phyloP scores from a whole-genome alignment of 768 basidiomycete species.

The Suillus hirtellus region DNA sequence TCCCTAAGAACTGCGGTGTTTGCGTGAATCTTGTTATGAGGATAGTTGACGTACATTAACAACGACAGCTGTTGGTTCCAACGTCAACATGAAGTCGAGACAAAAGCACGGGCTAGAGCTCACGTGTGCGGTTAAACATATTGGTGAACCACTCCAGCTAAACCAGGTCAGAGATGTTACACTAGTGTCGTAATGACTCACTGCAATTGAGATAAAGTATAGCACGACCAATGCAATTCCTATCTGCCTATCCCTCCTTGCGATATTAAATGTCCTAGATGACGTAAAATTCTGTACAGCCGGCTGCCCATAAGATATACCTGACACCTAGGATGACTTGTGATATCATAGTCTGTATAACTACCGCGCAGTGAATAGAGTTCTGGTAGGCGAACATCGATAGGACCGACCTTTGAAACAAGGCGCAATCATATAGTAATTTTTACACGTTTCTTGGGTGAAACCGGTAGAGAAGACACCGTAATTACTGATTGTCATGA shows the following conservation, averaged over 20 bases:
- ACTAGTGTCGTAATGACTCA: constrained; percentile 29
- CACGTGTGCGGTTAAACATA: constrained; percentile 50
- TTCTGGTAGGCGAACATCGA: neutral
- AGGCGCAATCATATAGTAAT: constrained; percentile 53
- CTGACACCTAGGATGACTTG: constrained; percentile 65
- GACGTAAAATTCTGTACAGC: neutral
- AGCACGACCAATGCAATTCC: constrained; percentile 39
- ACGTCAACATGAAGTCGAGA: constrained; percentile 15
- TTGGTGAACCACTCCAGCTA: constrained; percentile 63
- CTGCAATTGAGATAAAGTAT: constrained; percentile 44
- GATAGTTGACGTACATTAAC: constrained; percentile 21
- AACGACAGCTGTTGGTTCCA: constrained; percentile 18
- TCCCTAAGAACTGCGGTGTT: constrained; percentile 29
- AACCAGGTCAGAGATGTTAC: neutral
- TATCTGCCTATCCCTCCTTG: constrained; percentile 44
- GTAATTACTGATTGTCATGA: constrained; percentile 52
- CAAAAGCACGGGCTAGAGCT: constrained; percentile 26
- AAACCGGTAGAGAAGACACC: constrained; percentile 60
- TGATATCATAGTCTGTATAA: constrained; percentile 62
- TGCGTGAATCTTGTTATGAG: neutral
- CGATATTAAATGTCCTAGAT: constrained; percentile 60
- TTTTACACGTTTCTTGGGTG: constrained; percentile 44
- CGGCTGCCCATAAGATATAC: constrained; percentile 29
- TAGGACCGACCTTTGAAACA: constrained; percentile 57
- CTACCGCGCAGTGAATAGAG: constrained; percentile 35